A percentile compares a stretch with the other conserved stretches of the same genome.
Conservation (phyloP, 2,329 filamentous ascomycete species). For the Aspergillus sp. region DNA sequence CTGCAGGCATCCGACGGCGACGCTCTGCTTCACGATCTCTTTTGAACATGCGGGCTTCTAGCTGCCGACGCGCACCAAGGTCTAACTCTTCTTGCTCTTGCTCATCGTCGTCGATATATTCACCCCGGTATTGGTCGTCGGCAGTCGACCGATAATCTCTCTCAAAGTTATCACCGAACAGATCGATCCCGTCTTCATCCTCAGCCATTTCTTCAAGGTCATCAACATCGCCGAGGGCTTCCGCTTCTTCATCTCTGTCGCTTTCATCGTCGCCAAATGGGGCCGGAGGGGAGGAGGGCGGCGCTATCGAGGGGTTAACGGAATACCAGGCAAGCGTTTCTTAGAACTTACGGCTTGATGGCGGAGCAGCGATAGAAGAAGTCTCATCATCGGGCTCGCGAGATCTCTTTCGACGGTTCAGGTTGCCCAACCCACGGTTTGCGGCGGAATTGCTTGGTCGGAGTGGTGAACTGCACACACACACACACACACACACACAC, state of each 20-base stretch:
- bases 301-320: conserved; percentile 20
- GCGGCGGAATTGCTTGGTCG: conserved; percentile 73
- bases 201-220: conserved; percentile 63
- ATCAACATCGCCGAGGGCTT: conserved; percentile 57
- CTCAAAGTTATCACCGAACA: conserved; percentile 62
- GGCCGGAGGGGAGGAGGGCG: conserved; percentile 57
- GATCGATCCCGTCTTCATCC: conserved; percentile 62
- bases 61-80: conserved; percentile 50
- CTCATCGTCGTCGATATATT: conserved; percentile 58
- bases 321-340: not conserved
- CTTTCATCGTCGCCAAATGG: conserved; percentile 44
- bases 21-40: conserved; percentile 56
- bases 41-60: conserved; percentile 56
- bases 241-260: conserved; percentile 48
- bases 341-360: conserved; percentile 56
- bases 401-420: conserved; percentile 55
- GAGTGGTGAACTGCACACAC: conserved; percentile 63
- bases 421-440: conserved; percentile 60
- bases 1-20: conserved; percentile 54
- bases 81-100: conserved; percentile 56
- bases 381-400: conserved; percentile 59
- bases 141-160: conserved; percentile 50
- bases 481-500: conserved; percentile 1
- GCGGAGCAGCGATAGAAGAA: conserved; percentile 51
- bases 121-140: conserved; percentile 49